Evolutionary conservation across 495 filamentous ascomycete genomes (phyloP).

Genomic region (Daldinia grandis): DNA sequence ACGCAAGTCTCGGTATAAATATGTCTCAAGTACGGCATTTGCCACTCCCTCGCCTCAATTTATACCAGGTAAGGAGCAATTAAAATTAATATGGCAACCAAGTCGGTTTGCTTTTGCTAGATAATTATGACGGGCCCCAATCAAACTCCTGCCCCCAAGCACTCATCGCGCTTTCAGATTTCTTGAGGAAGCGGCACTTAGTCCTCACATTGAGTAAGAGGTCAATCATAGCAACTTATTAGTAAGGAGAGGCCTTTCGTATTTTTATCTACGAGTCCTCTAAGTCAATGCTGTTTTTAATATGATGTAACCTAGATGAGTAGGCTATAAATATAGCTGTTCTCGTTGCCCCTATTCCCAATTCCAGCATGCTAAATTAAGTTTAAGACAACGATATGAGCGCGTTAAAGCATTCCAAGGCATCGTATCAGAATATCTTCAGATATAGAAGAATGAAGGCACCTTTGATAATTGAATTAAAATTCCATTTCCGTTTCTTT

Average conservation of each 20-base stretch:
- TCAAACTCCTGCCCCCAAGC: neutral
- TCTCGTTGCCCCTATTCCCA: neutral
- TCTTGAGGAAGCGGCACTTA: neutral
- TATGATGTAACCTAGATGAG: no score
- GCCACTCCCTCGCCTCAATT: neutral
- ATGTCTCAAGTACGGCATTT: neutral
- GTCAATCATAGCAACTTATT: no score
- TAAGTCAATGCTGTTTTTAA: no score
- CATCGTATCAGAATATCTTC: neutral
- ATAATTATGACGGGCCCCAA: neutral
- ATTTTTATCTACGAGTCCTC: no score
- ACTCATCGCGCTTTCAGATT: neutral
- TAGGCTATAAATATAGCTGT: no score
- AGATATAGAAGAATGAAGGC: neutral
- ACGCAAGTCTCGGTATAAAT: neutral
- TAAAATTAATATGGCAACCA: neutral
- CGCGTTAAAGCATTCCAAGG: neutral
- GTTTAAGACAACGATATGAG: neutral
- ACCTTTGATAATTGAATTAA: no score
- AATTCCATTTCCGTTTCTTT: no score
- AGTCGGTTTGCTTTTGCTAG: conserved; percentile 8
- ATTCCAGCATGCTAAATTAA: neutral
- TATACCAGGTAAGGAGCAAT: neutral
- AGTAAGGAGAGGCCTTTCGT: no score
- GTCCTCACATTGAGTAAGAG: neutral